phyloP scores from a whole-genome alignment of 2,329 filamentous ascomycete species.

The Aspergillus sclerotialis region DNA sequence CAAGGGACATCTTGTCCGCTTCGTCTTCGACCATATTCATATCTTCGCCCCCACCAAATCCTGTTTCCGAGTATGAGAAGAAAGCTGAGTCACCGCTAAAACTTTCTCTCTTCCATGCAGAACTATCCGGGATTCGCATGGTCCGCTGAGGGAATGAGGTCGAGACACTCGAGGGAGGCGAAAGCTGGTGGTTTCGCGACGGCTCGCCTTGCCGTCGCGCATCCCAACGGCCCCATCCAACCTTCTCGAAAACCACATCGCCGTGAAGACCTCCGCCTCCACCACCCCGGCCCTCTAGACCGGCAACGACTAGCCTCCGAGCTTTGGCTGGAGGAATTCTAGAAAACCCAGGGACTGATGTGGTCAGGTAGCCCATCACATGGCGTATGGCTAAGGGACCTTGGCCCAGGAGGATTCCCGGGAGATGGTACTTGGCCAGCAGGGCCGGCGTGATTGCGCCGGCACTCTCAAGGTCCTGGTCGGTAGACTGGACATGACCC shows the following conservation, averaged over 20 bases:
- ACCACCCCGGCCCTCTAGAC: slow-evolving; percentile 70
- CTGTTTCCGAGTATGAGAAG: slow-evolving; percentile 62
- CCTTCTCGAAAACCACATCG: slow-evolving; percentile 71
- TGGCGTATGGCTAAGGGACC: slow-evolving; percentile 90
- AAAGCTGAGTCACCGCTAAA: slow-evolving; percentile 64
- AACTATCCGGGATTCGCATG: slow-evolving; percentile 41
- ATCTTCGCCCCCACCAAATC: slow-evolving; percentile 53
- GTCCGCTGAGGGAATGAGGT: slow-evolving; percentile 39
- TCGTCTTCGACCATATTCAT: slow-evolving; percentile 71
- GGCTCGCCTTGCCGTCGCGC: slow-evolving; percentile 66
- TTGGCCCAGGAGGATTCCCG: slow-evolving; percentile 80
- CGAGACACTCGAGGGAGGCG: slow-evolving; percentile 46
- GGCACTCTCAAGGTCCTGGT: slow-evolving; percentile 58
- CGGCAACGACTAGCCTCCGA: slow-evolving; percentile 82
- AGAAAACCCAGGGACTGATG: slow-evolving; percentile 86
- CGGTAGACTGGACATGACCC: slow-evolving; percentile 37
- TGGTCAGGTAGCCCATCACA: slow-evolving; percentile 90
- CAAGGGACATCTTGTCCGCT: slow-evolving; percentile 91
- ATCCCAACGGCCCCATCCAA: slow-evolving; percentile 96
- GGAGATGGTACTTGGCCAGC: slow-evolving; percentile 83
- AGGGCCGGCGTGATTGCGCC: slow-evolving; percentile 78
- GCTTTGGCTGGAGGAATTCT: slow-evolving; percentile 85
- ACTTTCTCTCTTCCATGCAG: slow-evolving; percentile 37
- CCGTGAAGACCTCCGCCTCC: slow-evolving; percentile 50
- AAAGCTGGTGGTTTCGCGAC: slow-evolving; percentile 27